Evolutionary conservation across 2,329 filamentous ascomycete genomes (phyloP).

Genomic region (Fusarium sp.): DNA sequence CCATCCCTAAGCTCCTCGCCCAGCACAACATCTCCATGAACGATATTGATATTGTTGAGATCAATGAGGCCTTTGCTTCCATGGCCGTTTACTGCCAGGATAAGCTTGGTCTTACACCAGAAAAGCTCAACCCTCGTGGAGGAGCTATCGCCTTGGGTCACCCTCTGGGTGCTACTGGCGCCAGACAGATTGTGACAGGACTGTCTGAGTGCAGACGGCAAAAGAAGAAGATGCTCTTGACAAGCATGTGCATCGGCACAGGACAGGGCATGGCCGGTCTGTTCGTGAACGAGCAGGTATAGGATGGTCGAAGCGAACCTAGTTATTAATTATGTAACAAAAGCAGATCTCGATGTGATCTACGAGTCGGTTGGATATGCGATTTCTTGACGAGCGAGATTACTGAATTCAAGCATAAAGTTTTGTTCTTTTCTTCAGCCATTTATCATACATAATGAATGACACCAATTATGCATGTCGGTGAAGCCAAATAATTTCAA

Average conservation of each 20-base stretch:
- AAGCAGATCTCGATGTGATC: slow-evolving; percentile 16
- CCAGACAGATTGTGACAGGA: slow-evolving; percentile 88
- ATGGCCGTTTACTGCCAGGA: slow-evolving; percentile 96
- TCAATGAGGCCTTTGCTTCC: slow-evolving; percentile 98
- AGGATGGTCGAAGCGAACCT: slow-evolving; percentile 2
- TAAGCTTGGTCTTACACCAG: slow-evolving; percentile 74
- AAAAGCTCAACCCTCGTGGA: slow-evolving; percentile 84
- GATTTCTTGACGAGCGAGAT: slow-evolving; percentile 31
- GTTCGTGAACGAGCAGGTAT: slow-evolving; percentile 69
- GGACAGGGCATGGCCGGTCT: slow-evolving; percentile 76
- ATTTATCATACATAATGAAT: background rate
- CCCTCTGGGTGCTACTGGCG: slow-evolving; percentile 82
- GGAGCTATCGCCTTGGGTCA: slow-evolving; percentile 88
- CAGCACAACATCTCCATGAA: slow-evolving; percentile 82
- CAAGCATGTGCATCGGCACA: slow-evolving; percentile 87
- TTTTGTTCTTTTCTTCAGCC: slow-evolving; percentile 1
- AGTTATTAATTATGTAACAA: slow-evolving; percentile 37
- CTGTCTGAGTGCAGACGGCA: slow-evolving; percentile 84
- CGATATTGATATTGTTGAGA: slow-evolving; percentile 89
- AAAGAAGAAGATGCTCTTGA: slow-evolving; percentile 91
- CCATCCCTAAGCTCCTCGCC: slow-evolving; percentile 83
- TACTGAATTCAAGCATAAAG: slow-evolving; percentile 22
- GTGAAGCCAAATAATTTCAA: background rate
- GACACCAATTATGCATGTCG: background rate
- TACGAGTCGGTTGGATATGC: slow-evolving; percentile 24